Base-by-base conservation (phyloP, 2,329 filamentous ascomycete genomes). In the Penicillium nordicum region DNA sequence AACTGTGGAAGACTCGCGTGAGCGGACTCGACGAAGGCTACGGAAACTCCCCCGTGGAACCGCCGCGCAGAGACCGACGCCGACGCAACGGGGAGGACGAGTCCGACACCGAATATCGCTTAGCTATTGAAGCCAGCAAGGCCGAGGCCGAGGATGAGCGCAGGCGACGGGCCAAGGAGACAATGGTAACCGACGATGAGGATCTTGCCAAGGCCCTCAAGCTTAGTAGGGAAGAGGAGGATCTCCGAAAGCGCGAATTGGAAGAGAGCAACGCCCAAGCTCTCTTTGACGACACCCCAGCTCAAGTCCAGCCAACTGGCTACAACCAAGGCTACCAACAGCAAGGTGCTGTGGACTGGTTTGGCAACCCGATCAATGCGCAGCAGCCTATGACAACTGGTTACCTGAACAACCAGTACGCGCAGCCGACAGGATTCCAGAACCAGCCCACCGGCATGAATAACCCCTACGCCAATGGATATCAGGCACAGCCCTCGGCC, bases 281-380 rank as follows among this genome's bases (percentile, higher is more conserved):
- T 21, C 82, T 99, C n/a, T 97, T 99, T 67, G 92, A 96, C 66
- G 90, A 96, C 65, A 80, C 82, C 27, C 81, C 86, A 4, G 77
- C 84, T 52, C 88, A 91, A 66, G 84, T 89, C 36, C 90, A 92
- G 75, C 85, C 84, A 40, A 97, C 92, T 14, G 93, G 92, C 36
- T 92, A 91, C 79, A 97, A 97, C 75, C 92, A 96, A 77, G 93
- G 93, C 45, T 99, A 99, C 70, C 92, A 97, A 78, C 94, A 99
- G 76, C 93, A 96, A 71, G 89, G 89, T 55, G 90, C 91, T 12
- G 94, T 99, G 18, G 94, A 99, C 76, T 97, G 95, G 85, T 94
- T 95, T 67, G 94, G 93, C 57, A 99, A 99, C 74, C 91, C 92
- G 12, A 88, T 97, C 68, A 90, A 93, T 57, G 87, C 86, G 67